Evolutionary conservation across 176 grass and related monocot genomes (phyloP), one percentile per base, ranked within the genome.

Genomic region (Tillandsia leiboldiana): DNA sequence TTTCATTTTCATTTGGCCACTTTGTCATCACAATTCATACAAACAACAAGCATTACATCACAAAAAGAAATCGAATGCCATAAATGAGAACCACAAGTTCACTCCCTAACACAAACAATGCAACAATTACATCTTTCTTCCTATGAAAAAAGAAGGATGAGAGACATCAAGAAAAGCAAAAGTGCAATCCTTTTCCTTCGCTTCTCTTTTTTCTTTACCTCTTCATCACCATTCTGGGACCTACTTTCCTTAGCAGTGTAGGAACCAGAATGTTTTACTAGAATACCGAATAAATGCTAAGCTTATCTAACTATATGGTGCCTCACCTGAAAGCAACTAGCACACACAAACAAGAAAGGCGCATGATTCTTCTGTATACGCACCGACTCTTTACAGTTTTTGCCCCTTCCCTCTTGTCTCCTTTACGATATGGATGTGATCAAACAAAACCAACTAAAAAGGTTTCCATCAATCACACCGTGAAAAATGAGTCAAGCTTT

Each of bases 361-460:
- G 63, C 72, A 63, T 14, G n/a, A 24, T 63, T 14, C 58, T 64
- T 10, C 10, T 2, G 53, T 74, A 1, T 2, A 27, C 23, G 1
- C 26, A 26, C 64, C 73, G 66, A 66, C 78, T 88, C 87, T 93
- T 83, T 86, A 99, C 95, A 90, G 13, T 93, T 97, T 29, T 75
- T 53, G 33, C 81, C 73, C 75, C 64, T 52, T 70, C 49, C 26
- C n/a, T 65, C 70, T 33, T 33, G 28, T 51, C 12, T 27, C 11
- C 48, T 62, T 59, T 51, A 59, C n/a, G 13, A 12, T 42, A 26
- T 49, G 27, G 12, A 27, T 78, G n/a, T 66, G 56, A 28, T 64
- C 47, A 20, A 58, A 29, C 69, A 64, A 58, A 22, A 59, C 59
- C 48, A 69, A 65, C 77, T 62, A 14, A 56, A 28, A 26, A 28